Base-by-base conservation (phyloP, 371 early-diverging fungal species). In the Apophysomyces elegans region DNA sequence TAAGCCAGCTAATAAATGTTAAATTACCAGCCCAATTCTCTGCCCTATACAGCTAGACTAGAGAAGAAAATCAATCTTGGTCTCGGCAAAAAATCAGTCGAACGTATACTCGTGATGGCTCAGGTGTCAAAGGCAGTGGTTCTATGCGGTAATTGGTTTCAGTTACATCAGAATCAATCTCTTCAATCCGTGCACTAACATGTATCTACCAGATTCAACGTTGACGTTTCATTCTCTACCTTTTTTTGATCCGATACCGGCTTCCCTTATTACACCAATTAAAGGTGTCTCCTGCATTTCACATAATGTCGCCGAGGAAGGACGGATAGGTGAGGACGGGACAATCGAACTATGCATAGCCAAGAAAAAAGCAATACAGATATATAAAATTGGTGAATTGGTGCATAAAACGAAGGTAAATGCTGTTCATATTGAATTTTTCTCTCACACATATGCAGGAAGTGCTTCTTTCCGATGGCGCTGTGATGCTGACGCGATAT, bases 81-180 rank as follows among this genome's bases (percentile, higher is more conserved):
- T 8, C 78, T 84, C 37, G 91, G 90, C 5, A 81, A 85, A 41
- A 88, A 89, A 66, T 68, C 84, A 9, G 84, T 93, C 7, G 90
- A 92, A 39, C 74, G 78, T 7, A 84, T 94, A 18, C 68, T 90
- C 64, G 86, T 91, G 14, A 64, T 92, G 5, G 85, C 92, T 3
- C 83, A 84, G 45, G 87, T 93, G n/a, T 80, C 85, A n/a, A 85
- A 87, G 63, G 88, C 92, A 0, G 83, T 91, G 18, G 88, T 89
- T 7, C 75, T 89, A 7, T 86, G 88, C 57, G 94, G 94, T 89
- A 89, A 74, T 71, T 35, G 7, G 9, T 18, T 44, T 8, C 14
- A 9, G 12, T 26, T 37, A 4, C 50, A 63, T 4, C 38, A 9
- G 26, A 44, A 14, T 7, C 32, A 3, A 26, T 26, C 3, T 26